Evolutionary conservation across 768 basidiomycete species (phyloP), one percentile per base, ranked within the genome.

Genomic region (Rhodosporidiobolus sp.): DNA sequence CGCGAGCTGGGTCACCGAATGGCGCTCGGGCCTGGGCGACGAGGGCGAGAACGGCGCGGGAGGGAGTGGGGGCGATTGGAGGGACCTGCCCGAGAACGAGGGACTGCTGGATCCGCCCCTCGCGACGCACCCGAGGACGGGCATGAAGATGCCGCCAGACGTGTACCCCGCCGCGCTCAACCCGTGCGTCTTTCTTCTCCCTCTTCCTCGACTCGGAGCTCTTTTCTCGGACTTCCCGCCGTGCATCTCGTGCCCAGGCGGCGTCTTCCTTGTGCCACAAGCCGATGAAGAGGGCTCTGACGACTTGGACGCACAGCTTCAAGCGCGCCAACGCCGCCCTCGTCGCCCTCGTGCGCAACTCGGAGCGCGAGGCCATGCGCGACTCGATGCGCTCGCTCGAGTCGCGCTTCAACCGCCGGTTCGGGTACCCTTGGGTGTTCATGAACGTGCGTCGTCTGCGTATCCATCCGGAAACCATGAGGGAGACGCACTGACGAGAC

Each of bases 351-450:
- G 77, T 78, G 6, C 53, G 77, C 24, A 78, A 78, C 49, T 50
- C 48, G 35, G 77, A 78, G 56, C 63, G 70, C 17, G 70, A 71
- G 19, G 32, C 54, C 0, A 77, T 78, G 70, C 52, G 62, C 35
- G 58, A 68, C 34, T 70, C 65, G 35, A 73, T 70, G 71, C 87
- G 88, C 78, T 87, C 89, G 80, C 81, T 92, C 82, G 95, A 98
- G 82, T 89, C 91, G 79, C 84, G 89, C 52, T 96, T 96, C 83
- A 97, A 97, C 81, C 82, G 84, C 55, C 86, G 84, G 71, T 90
- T 86, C 76, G 84, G 86, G 24, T 92, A 92, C 80, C 72, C 76
- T 9, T 75, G 73, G 83, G 87, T 91, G 17, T 86, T 93, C 77
- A 84, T 93, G 60, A 93, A 94, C 79, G 91, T 32, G 26, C 24